Evolutionary conservation across 2,329 filamentous ascomycete species (phyloP).

Genomic region (Hysterium pulicare): DNA sequence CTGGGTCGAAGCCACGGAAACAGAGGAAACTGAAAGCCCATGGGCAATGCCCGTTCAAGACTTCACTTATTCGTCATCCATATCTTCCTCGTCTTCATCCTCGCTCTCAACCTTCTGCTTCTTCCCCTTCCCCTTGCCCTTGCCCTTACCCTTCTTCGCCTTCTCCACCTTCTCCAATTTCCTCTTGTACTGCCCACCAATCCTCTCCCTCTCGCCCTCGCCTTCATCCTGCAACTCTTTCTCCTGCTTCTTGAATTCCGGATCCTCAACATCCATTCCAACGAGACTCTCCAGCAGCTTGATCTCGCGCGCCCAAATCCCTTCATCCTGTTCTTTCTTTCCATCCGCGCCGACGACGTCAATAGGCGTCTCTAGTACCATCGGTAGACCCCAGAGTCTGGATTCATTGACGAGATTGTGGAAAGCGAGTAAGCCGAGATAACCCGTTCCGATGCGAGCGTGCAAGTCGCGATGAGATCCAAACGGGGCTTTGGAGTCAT

Average conservation of each 20-base stretch:
- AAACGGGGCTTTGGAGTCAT: constrained; percentile 91
- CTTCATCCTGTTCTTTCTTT: constrained; percentile 68
- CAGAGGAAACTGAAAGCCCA: too few relatives aligned
- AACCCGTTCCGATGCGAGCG: constrained; percentile 94
- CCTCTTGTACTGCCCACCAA: constrained; percentile 54
- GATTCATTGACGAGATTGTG: constrained; percentile 84
- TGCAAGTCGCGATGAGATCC: constrained; percentile 81
- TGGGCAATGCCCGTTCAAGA: not conserved
- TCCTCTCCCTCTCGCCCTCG: constrained; percentile 36
- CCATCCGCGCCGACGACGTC: constrained; percentile 65
- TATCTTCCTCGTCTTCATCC: constrained; percentile 5
- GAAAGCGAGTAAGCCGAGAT: constrained; percentile 84
- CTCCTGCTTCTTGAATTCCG: constrained; percentile 68
- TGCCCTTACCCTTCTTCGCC: constrained; percentile 37
- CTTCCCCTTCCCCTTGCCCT: constrained; percentile 34
- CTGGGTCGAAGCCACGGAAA: too few relatives aligned
- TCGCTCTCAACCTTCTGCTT: constrained; percentile 28
- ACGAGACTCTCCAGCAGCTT: constrained; percentile 88
- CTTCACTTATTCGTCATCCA: not conserved
- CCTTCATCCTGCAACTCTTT: constrained; percentile 50
- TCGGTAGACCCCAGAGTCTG: constrained; percentile 72
- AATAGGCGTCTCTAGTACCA: constrained; percentile 96
- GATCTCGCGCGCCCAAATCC: constrained; percentile 89
- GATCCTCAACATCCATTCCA: constrained; percentile 73
- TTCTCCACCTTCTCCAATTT: constrained; percentile 41